Conservation (phyloP, 441 rosid genomes). For the Biscutella laevigata region DNA sequence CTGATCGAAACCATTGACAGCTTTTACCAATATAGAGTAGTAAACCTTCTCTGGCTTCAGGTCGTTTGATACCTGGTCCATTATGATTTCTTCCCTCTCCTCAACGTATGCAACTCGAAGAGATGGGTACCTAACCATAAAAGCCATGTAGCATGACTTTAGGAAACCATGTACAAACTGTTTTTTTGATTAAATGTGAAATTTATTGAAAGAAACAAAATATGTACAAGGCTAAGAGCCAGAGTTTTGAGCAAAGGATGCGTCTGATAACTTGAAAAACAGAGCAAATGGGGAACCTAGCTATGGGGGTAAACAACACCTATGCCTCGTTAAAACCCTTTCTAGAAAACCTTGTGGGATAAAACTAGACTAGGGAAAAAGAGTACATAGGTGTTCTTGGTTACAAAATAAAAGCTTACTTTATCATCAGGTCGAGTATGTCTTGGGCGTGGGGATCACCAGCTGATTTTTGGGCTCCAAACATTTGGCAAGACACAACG, state of each 20-base stretch:
- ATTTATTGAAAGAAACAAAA: too few relatives aligned
- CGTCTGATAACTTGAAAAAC: too few relatives aligned
- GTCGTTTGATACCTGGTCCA: too few relatives aligned
- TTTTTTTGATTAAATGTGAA: too few relatives aligned
- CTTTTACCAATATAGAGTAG: constrained; percentile 81
- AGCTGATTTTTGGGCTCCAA: constrained; percentile 67
- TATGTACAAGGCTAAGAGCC: too few relatives aligned
- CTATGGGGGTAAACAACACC: too few relatives aligned
- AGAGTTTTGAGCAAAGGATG: too few relatives aligned
- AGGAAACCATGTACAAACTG: constrained; percentile 17
- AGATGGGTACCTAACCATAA: constrained; percentile 66
- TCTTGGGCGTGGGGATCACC: constrained; percentile 94
- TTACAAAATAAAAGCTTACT: constrained; percentile 45
- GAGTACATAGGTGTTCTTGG: too few relatives aligned
- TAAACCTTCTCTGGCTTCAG: constrained; percentile 47
- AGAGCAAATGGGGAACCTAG: too few relatives aligned
- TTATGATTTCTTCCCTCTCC: constrained; percentile 77
- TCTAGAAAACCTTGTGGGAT: too few relatives aligned
- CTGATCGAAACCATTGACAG: constrained; percentile 73
- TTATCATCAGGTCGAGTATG: constrained; percentile 74
- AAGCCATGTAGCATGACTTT: constrained; percentile 13
- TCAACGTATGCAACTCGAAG: constrained; percentile 95
- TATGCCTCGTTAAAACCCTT: too few relatives aligned
- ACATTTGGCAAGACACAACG: constrained; percentile 90
- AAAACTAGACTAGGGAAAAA: too few relatives aligned